Percentiles rank a stretch among this genome's conserved stretches.
phyloP scores from a whole-genome alignment of 208 protist genomes.

The Wallacemonas sp. region DNA sequence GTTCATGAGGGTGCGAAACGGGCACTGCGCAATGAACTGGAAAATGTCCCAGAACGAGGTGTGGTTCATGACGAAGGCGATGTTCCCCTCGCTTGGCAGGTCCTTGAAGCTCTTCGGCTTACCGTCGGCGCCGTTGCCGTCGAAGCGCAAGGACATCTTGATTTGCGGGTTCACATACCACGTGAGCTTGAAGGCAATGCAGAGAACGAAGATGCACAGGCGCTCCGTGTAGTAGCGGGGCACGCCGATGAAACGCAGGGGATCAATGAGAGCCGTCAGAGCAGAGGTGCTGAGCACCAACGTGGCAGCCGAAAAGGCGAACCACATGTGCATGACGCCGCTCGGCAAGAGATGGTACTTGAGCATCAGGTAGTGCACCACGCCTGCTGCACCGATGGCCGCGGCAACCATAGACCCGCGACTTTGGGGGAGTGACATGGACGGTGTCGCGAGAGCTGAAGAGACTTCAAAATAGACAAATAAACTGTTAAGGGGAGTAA shows the following conservation, averaged over 20 bases:
- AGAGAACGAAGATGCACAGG: conserved; percentile 22
- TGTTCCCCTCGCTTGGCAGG: conserved; percentile 16
- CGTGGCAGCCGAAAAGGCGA: conserved; percentile 26
- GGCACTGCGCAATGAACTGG: conserved; percentile 28
- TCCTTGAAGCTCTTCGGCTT: conserved; percentile 27
- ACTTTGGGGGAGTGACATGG: conserved; percentile 2
- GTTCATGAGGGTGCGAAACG: conserved; percentile 21
- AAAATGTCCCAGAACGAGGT: conserved; percentile 73
- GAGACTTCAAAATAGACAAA: too few species aligned
- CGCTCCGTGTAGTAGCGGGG: conserved; percentile 18
- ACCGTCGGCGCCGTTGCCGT: conserved; percentile 29
- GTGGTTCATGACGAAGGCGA: conserved; percentile 56
- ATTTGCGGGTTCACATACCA: conserved; percentile 52
- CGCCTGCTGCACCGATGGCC: conserved; percentile 15
- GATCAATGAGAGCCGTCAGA: conserved; percentile 31
- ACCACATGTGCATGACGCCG: conserved; percentile 45
- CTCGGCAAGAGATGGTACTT: conserved; percentile 27
- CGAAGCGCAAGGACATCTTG: conserved; percentile 25
- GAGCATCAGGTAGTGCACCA: conserved; percentile 28
- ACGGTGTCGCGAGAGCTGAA: neutral
- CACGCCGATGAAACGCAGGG: conserved; percentile 43
- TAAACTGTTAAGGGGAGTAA: neutral
- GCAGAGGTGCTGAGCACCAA: conserved; percentile 27
- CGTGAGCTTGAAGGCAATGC: conserved; percentile 24
- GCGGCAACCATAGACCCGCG: conserved; percentile 18